phyloP scores from a whole-genome alignment of 2,329 filamentous ascomycete genomes.

The Lecanicillium sp. region DNA sequence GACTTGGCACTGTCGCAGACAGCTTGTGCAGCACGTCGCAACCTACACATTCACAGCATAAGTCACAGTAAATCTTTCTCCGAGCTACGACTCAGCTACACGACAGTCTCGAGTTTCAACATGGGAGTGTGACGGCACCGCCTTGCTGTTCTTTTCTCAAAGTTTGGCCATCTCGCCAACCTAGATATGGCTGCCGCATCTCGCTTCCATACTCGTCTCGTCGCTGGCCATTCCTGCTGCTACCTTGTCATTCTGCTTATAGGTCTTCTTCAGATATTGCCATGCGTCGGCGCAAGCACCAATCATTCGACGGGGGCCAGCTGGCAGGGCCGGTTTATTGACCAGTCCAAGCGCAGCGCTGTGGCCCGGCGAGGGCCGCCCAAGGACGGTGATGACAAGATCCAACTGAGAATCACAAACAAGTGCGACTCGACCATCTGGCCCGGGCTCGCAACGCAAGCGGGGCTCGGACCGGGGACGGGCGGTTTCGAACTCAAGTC shows the following conservation, averaged over 20 bases:
- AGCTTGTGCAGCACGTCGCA: no score
- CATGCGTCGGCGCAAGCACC: neutral
- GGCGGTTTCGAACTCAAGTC: constrained; percentile 63
- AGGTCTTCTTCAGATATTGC: neutral
- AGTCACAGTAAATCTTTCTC: no score
- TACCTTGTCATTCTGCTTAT: neutral
- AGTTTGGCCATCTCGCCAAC: neutral
- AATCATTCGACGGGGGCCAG: neutral
- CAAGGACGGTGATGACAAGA: constrained; percentile 30
- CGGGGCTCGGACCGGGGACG: constrained; percentile 58
- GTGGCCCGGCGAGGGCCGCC: constrained; percentile 27
- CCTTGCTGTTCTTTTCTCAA: neutral
- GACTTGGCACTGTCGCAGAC: no score
- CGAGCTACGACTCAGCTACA: no score
- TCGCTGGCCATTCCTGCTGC: neutral
- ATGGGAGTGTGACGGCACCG: neutral
- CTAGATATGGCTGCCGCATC: neutral
- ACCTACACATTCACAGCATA: no score
- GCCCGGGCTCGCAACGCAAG: constrained; percentile 69
- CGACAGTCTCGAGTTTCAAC: no score
- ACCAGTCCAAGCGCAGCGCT: constrained; percentile 20
- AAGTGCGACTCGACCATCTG: constrained; percentile 65
- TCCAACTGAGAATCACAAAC: constrained; percentile 65
- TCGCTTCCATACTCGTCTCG: neutral
- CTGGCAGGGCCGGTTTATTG: constrained; percentile 24